Evolutionary conservation across 805 yeast genomes (phyloP), one percentile per base, ranked within the genome.

Genomic region (Ascoidea tarda): DNA sequence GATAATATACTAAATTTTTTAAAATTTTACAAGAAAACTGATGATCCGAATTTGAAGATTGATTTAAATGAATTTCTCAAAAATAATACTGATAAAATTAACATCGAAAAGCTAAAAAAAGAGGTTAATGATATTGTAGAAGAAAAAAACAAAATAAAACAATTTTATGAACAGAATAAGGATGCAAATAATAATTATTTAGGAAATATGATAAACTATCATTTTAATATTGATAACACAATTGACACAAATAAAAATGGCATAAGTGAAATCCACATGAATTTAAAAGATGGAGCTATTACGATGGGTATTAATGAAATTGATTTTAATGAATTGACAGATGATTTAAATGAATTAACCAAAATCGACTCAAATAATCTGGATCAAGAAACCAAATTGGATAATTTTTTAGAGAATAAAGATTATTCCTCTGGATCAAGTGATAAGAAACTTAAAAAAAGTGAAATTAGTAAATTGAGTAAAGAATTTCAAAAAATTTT

Each of bases 1-100:
- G 79, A 84, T 54, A 69, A 72, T 16, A 79, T 88, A 51, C 69
- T 89, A 32, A 68, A 70, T 10, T 78, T 87, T 56, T 67, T 90
- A 50, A 75, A 86, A 53, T 70, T 72, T 51, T 87, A 90, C 53
- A 81, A 75, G 60, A 67, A 59, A 10, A 69, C 69, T 5, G 62
- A 68, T 5, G 65, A 63, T 16, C 16, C 58, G 58, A 14, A 56
- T 55, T 67, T 72, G 49, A 67, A 72, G 53, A 59, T 86, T 5
- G 77, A 79, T 56, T 62, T 87, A 33, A 64, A 61, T 4, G 58
- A 58, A 1, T 55, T 78, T 42, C 55, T 76, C 0, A 51, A 50
- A 1, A 55, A 59, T 2, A 49, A 59, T 6, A 53, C 51, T 4
- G 28, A 21, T 21, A 38, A 38, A 10, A 38, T 38, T 38, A 70